Base-by-base conservation (phyloP, 2,329 filamentous ascomycete species). In the Xylaria digitata region DNA sequence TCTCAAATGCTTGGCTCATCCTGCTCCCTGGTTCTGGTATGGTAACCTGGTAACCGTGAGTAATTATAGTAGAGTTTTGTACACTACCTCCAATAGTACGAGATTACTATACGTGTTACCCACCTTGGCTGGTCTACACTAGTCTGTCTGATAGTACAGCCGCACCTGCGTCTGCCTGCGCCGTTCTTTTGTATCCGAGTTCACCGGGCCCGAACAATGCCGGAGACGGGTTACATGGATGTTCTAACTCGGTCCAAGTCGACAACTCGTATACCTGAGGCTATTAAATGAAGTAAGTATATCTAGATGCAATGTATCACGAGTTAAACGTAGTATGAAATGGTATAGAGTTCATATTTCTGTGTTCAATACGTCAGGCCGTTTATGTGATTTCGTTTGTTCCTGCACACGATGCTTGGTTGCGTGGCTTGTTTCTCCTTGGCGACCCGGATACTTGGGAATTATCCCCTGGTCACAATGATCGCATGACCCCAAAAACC, bases 1-100 rank as follows among this genome's bases (percentile, higher is more conserved):
- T 74, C 70, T 75, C 69, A 74, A 62, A 64, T 62, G 68, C 65
- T 67, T 70, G 72, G 67, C 67, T 68, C 60, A 65, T 70, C 64
- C 69, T 67, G 17, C 37, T 23, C 53, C 61, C 15, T 57, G 34
- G 45, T 42, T 63, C 13, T 48, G 52, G 43, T 37, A 42, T 56
- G 30, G 61, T 57, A 43, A 57, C 43, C 53, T 37, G 46, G 46
- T 55, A 55, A 55, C 37, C 21, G 21, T 30, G 11, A 26, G 21
- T 55, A 43, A 43, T 43, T 55, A 43, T 43, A 43, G 53, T 30
- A 55, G 21, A 15, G 17, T 43, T 30, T 32, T 3, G 55, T 23
- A 58, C 43, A 34, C 55, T 58, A 37, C 37, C 30, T 42, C 52
- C 43, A 66, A 54, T 58, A 58, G 40, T 48, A 34, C 37, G 26